Evolutionary conservation across 306 rosid species (phyloP), one percentile per base, ranked within the genome.

Genomic region (Citrullus amarus): DNA sequence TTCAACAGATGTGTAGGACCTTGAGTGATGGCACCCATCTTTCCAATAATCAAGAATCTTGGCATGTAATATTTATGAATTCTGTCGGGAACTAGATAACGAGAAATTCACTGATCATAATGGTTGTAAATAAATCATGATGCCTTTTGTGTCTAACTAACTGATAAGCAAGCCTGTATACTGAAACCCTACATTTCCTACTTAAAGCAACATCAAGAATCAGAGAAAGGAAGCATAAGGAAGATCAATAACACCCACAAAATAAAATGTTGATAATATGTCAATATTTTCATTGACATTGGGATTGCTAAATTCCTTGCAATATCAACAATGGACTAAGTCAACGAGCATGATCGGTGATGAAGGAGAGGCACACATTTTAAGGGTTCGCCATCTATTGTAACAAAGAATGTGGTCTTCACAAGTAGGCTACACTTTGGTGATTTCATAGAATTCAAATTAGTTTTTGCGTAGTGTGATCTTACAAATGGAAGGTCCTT

Each of bases 31-130:
- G 73, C 87, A 44, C 88, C 87, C 85, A 88, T 34, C 82, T 88
- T 82, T 79, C 87, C 88, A 17, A 84, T 84, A 32, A 86, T 86
- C 83, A 78, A 48, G 76, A 46, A 68, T 89, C 91, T 81, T 79
- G 56, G 84, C 87, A 88, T 61, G 87, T 81, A 50, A 83, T 79
- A 39, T 83, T 74, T 79, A 71, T 88, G 92, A 85, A 83, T 83
- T 81, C 90, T 80, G 11, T 79, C 13, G 5, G 14, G 88, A 77
- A 83, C 80, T 81, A 86, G 75, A 84, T 73, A 83, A 81, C 85
- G 90, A 69, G 44, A 86, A 88, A 88, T 85, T 81, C 75, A 88
- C 84, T 25, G 77, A 65, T 86, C 88, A 4, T 83, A 30, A 22
- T 84, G 88, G 80, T 86, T 86, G 71, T 86, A 86, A 69, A 62